Evolutionary conservation across 176 grass and related monocot genomes (phyloP), one percentile per base, ranked within the genome.

Genomic region (Ensete glaucum): DNA sequence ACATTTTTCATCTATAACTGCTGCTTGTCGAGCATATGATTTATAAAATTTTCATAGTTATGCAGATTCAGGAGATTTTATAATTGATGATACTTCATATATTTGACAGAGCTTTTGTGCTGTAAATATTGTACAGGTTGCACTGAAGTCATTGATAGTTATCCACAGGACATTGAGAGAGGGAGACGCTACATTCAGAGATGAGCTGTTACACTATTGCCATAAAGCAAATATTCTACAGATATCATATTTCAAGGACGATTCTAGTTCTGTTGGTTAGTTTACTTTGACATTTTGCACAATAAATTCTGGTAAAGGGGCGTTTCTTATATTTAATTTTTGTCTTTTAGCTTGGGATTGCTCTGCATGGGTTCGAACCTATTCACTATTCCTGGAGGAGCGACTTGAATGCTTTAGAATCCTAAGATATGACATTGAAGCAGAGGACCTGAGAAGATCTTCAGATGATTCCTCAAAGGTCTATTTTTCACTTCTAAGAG

Each of bases 401-500:
- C 71, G 90, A 5, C 84, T 98, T 9, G 94, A 98, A 54, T 93
- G 90, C 75, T 91, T 86, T 87, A 81, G 77, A 74, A 50, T 87
- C 64, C 72, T 93, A 50, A 98, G 85, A 75, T 98, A 98, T 11
- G 90, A 98, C 20, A 87, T 98, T 10, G 86, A 98, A 86, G 80
- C 86, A 0, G 95, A 98, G 50, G 84, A 82, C 19, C 70, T 98
- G 55, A 50, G 86, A 57, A 90, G 80, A 68, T 84, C 89, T 79
- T 83, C 88, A 24, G 72, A 87, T n/a, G 84, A 79, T 68, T 77
- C 78, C 80, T 53, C 79, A 62, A 91, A 93, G 90, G 94, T 91
- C 48, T 71, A 12, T 12, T 20, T 13, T 21, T 11, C 9, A 20
- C n/a, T 20, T 71, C 4, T 22, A 52, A 50, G 4, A 71, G 11